Evolutionary conservation across 805 yeast genomes (phyloP).

Genomic region (Kuraishia capsulata): DNA sequence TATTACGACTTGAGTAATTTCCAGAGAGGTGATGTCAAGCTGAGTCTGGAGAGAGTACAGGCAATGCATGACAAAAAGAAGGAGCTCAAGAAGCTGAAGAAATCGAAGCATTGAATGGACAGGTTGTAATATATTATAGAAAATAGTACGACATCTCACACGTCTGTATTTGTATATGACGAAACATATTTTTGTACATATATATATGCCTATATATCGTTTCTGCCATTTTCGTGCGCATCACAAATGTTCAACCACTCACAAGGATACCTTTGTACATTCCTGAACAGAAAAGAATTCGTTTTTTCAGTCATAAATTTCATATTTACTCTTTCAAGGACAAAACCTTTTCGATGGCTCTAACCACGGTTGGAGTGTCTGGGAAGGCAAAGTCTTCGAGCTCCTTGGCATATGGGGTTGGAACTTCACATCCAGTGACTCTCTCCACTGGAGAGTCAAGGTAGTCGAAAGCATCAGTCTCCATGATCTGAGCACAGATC

Average conservation of each 20-base stretch:
- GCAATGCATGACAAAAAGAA: slow-evolving; percentile 35
- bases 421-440: slow-evolving; percentile 99
- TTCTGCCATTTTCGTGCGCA: too few species aligned
- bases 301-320: too few species aligned
- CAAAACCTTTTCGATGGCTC: slow-evolving; percentile 77
- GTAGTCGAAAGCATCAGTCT: slow-evolving; percentile 95
- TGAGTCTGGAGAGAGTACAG: slow-evolving; percentile 55
- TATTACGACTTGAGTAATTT: slow-evolving; percentile 59
- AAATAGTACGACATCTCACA: background rate
- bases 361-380: slow-evolving; percentile 79
- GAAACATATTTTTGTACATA: background rate
- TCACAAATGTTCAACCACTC: too few species aligned
- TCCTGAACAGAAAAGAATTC: too few species aligned
- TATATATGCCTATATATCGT: too few species aligned
- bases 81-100: slow-evolving; percentile 13
- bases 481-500: slow-evolving; percentile 96
- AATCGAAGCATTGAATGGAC: slow-evolving; percentile 5
- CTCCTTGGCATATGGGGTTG: slow-evolving; percentile 96
- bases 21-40: slow-evolving; percentile 60
- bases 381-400: slow-evolving; percentile 99
- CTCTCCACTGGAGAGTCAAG: slow-evolving; percentile 98
- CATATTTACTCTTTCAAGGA: slow-evolving; percentile 33
- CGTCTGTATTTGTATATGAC: background rate
- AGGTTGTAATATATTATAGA: too few species aligned
- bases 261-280: too few species aligned